Evolutionary conservation across 78 protist species (phyloP).

Genomic region (Guillardia theta): DNA sequence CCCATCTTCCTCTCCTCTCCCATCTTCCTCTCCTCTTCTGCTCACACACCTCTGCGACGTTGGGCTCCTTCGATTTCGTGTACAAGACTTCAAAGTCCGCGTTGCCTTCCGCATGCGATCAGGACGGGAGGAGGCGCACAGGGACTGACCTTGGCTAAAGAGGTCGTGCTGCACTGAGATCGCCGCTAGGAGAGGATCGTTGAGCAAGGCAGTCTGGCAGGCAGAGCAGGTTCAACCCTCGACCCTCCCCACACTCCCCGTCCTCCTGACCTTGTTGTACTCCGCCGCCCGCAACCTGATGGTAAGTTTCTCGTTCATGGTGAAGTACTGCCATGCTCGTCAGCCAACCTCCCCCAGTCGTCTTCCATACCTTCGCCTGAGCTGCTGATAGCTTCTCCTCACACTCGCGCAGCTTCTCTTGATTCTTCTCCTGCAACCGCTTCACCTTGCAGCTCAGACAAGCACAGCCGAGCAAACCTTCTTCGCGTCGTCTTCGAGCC

Average conservation of each 20-base stretch:
- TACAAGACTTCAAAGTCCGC: no score
- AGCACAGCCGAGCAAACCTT: no score
- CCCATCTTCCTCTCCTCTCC: not conserved
- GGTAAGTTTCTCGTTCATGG: not conserved
- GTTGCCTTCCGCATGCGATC: no score
- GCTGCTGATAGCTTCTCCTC: conserved; percentile 1
- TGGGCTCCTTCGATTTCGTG: no score
- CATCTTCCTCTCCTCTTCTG: not conserved
- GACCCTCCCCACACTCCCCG: not conserved
- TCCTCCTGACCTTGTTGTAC: not conserved
- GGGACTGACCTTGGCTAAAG: not conserved
- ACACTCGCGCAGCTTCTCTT: not conserved
- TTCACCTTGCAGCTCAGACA: no score
- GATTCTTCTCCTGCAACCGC: not conserved
- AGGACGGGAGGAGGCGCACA: no score
- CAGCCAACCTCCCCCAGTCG: not conserved
- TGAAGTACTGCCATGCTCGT: not conserved
- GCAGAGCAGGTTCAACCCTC: not conserved
- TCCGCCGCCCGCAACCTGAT: not conserved
- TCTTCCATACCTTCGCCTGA: no score
- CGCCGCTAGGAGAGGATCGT: not conserved
- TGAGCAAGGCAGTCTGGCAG: not conserved
- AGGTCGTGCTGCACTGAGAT: not conserved
- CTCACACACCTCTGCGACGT: no score
- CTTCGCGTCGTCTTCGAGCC: not conserved